These are phyloP conservation scores for Allodekkera sacchari DNA, from an alignment of 805 yeast genomes.

Conservation along the genomic window DNA sequence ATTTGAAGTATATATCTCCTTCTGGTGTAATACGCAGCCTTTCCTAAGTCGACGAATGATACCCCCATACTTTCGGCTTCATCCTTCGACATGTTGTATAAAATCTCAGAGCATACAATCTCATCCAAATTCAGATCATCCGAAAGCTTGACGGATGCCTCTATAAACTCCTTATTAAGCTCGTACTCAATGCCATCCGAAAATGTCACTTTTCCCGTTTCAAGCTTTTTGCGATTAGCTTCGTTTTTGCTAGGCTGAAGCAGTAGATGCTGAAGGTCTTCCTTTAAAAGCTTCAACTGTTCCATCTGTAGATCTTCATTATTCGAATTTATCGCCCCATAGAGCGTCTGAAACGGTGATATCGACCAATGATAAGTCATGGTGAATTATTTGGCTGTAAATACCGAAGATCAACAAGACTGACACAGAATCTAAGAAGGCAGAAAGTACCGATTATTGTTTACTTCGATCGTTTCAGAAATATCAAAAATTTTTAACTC, in stretches of 20 bases:
- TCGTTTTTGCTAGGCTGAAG: slow-evolving; percentile 36
- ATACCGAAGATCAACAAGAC: too few species aligned
- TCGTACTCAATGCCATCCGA: slow-evolving; percentile 50
- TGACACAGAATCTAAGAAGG: too few species aligned
- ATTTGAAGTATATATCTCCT: slow-evolving; percentile 68
- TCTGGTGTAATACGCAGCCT: slow-evolving; percentile 59
- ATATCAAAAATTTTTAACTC: too few species aligned
- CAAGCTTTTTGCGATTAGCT: slow-evolving; percentile 37
- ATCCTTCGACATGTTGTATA: slow-evolving; percentile 37
- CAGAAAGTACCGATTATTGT: too few species aligned
- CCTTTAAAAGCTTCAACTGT: slow-evolving; percentile 22
- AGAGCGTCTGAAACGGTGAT: slow-evolving; percentile 34
- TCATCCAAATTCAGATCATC: slow-evolving; percentile 74
- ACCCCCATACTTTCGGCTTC: slow-evolving; percentile 34
- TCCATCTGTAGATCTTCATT: slow-evolving; percentile 12
- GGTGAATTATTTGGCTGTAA: too few species aligned
- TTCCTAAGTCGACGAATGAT: slow-evolving; percentile 50
- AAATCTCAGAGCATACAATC: slow-evolving; percentile 59
- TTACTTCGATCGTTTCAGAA: too few species aligned
- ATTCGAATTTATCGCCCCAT: slow-evolving; percentile 33
- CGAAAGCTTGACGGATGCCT: slow-evolving; percentile 47
- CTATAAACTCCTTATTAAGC: slow-evolving; percentile 58
- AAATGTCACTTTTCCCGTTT: slow-evolving; percentile 39
- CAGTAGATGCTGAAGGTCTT: slow-evolving; percentile 38
- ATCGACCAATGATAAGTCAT: slow-evolving; percentile 28